Evolutionary conservation across 805 yeast species (phyloP).

Genomic region (Starmerella asiatica): DNA sequence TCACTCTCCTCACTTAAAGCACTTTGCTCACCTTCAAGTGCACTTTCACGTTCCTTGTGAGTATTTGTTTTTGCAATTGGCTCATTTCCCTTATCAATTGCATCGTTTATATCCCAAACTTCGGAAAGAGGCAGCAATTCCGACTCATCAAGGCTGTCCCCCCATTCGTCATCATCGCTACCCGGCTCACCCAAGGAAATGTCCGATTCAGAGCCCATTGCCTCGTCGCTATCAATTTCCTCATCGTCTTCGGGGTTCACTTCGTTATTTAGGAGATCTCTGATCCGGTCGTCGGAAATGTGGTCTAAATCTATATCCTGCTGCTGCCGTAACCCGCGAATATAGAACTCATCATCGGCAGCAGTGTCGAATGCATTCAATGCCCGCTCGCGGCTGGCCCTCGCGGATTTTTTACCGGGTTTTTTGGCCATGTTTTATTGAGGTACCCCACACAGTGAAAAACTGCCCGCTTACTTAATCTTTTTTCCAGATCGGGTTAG

Average conservation of each 20-base stretch:
- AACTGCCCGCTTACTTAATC: constrained; percentile 14
- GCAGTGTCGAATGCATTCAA: constrained; percentile 43
- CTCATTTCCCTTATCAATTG: constrained; percentile 26
- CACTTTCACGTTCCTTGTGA: not conserved
- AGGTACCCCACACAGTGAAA: no score
- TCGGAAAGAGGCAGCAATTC: constrained; percentile 69
- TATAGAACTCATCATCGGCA: constrained; percentile 28
- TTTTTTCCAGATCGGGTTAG: no score
- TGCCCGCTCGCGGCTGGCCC: constrained; percentile 27
- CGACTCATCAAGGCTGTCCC: constrained; percentile 61
- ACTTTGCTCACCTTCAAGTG: constrained; percentile 8
- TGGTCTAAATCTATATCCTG: constrained; percentile 27
- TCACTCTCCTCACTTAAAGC: constrained; percentile 12
- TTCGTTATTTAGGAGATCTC: constrained; percentile 22
- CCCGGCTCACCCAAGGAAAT: constrained; percentile 41
- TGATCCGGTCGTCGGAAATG: constrained; percentile 24
- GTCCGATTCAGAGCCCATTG: constrained; percentile 64
- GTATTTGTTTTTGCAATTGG: not conserved
- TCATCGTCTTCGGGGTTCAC: constrained; percentile 29
- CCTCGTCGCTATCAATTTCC: constrained; percentile 73
- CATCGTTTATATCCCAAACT: constrained; percentile 74
- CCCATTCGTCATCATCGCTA: constrained; percentile 45
- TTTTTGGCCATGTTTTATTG: not conserved
- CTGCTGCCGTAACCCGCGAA: constrained; percentile 22
- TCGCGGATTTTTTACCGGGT: constrained; percentile 3